A percentile compares a stretch with the other conserved stretches of the same genome.
phyloP scores from a whole-genome alignment of 2,329 filamentous ascomycete genomes.

The Trichophyton verrucosum region DNA sequence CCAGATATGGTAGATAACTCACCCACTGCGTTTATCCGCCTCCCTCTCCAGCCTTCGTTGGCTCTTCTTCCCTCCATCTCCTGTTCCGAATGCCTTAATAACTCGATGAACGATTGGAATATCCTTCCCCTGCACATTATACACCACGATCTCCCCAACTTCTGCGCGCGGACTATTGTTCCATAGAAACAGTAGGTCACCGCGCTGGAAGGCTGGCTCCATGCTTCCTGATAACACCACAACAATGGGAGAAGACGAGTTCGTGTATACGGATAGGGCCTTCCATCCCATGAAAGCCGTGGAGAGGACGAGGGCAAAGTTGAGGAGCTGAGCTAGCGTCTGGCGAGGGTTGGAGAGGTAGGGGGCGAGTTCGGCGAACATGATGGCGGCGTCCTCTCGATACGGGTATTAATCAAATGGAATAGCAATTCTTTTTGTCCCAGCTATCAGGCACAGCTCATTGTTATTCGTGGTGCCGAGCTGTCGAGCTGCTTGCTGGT shows the following conservation, averaged over 20 bases:
- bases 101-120: conserved; percentile 96
- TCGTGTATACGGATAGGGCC: conserved; percentile 64
- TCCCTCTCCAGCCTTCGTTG: conserved; percentile 17
- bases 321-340: conserved; percentile 67
- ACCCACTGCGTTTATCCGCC: conserved; percentile 8
- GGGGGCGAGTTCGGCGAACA: conserved; percentile 54
- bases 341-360: conserved; percentile 59
- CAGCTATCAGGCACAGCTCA: not conserved
- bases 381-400: conserved; percentile 27
- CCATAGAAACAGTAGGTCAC: conserved; percentile 53
- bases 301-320: conserved; percentile 80
- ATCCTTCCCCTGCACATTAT: conserved; percentile 82
- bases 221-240: conserved; percentile 56
- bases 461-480: not conserved
- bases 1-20: not conserved
- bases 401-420: not conserved
- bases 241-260: conserved; percentile 58
- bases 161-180: conserved; percentile 50
- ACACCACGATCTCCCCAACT: conserved; percentile 62
- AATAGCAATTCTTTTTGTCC: not conserved
- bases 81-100: conserved; percentile 53
- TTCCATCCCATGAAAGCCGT: conserved; percentile 97
- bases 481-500: not conserved
- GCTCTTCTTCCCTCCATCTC: conserved; percentile 27
- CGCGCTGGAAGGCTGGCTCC: conserved; percentile 55